Conservation (phyloP, 2,329 filamentous ascomycete genomes). For the Sarocladiaceae sp. region DNA sequence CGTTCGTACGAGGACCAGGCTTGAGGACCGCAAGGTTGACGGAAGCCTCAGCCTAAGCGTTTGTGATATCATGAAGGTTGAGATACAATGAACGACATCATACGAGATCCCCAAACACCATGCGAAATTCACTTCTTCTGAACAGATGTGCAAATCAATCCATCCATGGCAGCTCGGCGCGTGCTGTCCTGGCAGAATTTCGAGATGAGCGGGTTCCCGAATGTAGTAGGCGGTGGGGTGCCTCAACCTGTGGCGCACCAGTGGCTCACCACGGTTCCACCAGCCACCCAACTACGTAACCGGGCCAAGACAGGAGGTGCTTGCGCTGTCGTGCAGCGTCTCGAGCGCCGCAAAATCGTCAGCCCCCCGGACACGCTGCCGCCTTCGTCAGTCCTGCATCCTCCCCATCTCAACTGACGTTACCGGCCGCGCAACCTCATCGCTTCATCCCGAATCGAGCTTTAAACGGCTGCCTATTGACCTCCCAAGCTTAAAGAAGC, state of each 20-base stretch:
- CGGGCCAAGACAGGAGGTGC: background rate
- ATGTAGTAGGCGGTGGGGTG: constrained; percentile 13
- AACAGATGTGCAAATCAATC: too few relatives aligned
- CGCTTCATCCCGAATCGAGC: constrained; percentile 2
- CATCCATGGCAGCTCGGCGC: background rate
- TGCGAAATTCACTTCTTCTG: too few relatives aligned
- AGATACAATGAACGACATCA: background rate
- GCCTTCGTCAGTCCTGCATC: constrained; percentile 12
- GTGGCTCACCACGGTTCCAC: background rate
- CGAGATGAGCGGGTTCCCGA: constrained; percentile 7
- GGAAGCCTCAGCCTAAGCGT: background rate
- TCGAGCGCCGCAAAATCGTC: constrained; percentile 2
- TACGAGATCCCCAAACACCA: background rate
- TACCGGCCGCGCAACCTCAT: constrained; percentile 12
- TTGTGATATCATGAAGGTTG: background rate
- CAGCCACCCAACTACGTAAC: constrained; percentile 16
- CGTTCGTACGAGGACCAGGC: background rate
- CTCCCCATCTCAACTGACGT: constrained; percentile 9
- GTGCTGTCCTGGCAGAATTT: background rate
- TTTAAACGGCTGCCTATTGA: constrained; percentile 11
- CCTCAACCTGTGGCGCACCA: background rate
- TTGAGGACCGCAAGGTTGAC: background rate
- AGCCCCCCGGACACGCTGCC: background rate
- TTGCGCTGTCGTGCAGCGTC: background rate
- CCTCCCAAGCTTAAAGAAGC: constrained; percentile 1